Conservation (phyloP, 768 basidiomycete genomes). For the Trametes cubensis region DNA sequence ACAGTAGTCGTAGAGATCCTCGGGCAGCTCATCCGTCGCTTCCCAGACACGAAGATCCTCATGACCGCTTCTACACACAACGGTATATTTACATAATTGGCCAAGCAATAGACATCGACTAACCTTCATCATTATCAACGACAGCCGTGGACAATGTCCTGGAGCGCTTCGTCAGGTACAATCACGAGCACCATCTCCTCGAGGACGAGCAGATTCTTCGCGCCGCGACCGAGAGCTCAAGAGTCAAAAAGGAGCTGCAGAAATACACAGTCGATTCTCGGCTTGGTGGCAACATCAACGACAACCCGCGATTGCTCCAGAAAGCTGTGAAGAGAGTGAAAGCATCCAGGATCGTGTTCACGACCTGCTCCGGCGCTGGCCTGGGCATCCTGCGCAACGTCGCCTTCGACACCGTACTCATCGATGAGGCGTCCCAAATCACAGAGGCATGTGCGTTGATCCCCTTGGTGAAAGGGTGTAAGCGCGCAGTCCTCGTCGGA, state of each 20-base stretch:
- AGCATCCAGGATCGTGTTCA: conserved; percentile 59
- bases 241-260: conserved; percentile 59
- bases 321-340: conserved; percentile 62
- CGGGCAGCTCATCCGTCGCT: conserved; percentile 41
- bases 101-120: no score
- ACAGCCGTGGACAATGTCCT: conserved; percentile 74
- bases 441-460: conserved; percentile 69
- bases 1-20: conserved; percentile 69
- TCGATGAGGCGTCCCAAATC: conserved; percentile 74
- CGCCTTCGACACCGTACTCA: conserved; percentile 62
- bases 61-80: conserved; percentile 78
- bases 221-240: conserved; percentile 65
- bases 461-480: conserved; percentile 65
- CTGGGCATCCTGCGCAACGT: conserved; percentile 56
- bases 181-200: conserved; percentile 47
- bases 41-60: conserved; percentile 50
- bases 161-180: conserved; percentile 58
- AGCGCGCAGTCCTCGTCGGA: conserved; percentile 62
- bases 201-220: conserved; percentile 62
- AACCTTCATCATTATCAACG: no score
- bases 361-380: conserved; percentile 68
- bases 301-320: conserved; percentile 58
- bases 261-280: conserved; percentile 65
- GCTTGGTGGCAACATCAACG: conserved; percentile 64
- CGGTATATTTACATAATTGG: conserved; percentile 42